Evolutionary conservation across 805 yeast species (phyloP), one percentile per base, ranked within the genome.

Genomic region (Clavispora phyllophila): DNA sequence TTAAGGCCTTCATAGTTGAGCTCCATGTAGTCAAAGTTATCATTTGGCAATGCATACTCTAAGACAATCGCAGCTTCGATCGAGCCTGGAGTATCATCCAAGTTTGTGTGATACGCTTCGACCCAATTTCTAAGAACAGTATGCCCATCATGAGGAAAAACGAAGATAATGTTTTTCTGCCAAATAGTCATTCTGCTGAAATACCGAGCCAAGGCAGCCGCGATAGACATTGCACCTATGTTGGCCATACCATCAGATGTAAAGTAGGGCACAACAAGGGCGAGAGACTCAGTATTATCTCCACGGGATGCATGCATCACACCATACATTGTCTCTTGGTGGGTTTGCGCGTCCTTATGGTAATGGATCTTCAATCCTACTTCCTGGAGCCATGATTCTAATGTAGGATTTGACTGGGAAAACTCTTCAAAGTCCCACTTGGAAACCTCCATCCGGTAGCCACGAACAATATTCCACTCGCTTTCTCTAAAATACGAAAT

Each of bases 211-310:
- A 93, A 65, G 0, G 90, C 81, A 14, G 87, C 60, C 2, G 82
- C 76, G 26, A 90, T 61, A 0, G 96, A 77, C 29, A 87, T 70
- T 2, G 95, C 99, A 32, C 96, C 95, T 44, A 79, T 72, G 60
- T 93, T 93, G 55, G 66, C 70, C 40, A 73, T 71, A 2, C 77
- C 78, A 37, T 81, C 86, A 5, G 79, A 64, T 41, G 86, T 87
- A 38, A 57, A 61, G 91, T 96, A 93, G 0, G 98, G 97, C 7
- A 93, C 88, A 8, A 82, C 85, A 36, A 93, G 61, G 1, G 90
- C 95, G 78, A 93, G 83, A 0, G 97, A 87, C 62, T 93, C 99
- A 1, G 98, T 89, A 46, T 90, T 93, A 55, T 91, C 98, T 22
- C 97, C 97, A 48, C 96, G 70, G 8, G 98, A 96, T 0, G 96